Evolutionary conservation across 495 filamentous ascomycete genomes (phyloP), one percentile per base, ranked within the genome.

Genomic region (Penicillium silybi): DNA sequence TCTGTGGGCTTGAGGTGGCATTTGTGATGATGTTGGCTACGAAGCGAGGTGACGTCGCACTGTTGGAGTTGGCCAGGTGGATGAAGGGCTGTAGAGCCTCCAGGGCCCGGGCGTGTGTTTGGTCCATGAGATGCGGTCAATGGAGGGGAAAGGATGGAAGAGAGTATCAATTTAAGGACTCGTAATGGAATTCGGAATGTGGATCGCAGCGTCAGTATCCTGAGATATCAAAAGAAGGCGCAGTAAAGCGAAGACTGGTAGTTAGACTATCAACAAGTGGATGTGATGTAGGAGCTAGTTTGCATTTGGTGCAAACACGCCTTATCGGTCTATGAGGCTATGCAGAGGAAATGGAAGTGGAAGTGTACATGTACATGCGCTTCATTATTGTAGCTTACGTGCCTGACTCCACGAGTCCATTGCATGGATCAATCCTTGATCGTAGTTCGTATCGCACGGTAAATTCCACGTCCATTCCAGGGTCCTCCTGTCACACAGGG

Each of bases 1-100:
- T 92, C 64, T 95, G 88, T 9, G 89, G 83, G 44, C 81, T 84
- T 17, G 90, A 88, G 39, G 90, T 97, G 23, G 91, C 93, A 72
- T 91, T 89, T 17, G 80, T 81, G 59, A 97, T 80, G 9, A 99
- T 81, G 60, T 96, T 90, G 46, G 89, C 85, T 19, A 90, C 86
- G 42, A 90, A 88, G 44, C 88, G 85, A 19, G 90, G 88, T 0
- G 89, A 88, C 5, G 82, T 86, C 37, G 91, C 90, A 38, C 64
- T 74, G 53, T 59, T 70, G 26, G 89, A 89, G 65, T 88, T 92
- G 56, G 88, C 85, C 50, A 97, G 88, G 29, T 85, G 84, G 54
- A 97, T 75, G 76, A 90, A 97, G 8, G 93, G 90, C 74, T 93
- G 75, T 19, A 97, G 79, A 63, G 90, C 88, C 63, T 92, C 91